phyloP scores from a whole-genome alignment of 140 eudicot genomes.

The Flaveria floridana region DNA sequence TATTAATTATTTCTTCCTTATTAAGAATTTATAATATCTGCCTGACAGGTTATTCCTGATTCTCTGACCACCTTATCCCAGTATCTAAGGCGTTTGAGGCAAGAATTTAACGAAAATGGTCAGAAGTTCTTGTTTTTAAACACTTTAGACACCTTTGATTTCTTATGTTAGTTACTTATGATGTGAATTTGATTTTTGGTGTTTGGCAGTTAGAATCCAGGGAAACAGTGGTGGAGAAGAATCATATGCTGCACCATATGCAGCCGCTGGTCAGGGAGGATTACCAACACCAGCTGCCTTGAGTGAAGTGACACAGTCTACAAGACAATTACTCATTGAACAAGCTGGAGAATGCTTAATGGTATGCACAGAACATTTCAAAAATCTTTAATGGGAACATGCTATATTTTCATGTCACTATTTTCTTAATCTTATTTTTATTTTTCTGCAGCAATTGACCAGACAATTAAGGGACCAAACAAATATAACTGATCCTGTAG shows the following conservation, averaged over 20 bases:
- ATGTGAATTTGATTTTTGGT: slow-evolving; percentile 29
- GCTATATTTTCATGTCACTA: slow-evolving; percentile 7
- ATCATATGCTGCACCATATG: slow-evolving; percentile 33
- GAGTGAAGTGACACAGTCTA: slow-evolving; percentile 63
- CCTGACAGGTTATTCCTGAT: slow-evolving; percentile 80
- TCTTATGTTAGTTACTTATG: not conserved
- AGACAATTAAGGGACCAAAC: slow-evolving; percentile 53
- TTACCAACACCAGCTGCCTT: slow-evolving; percentile 70
- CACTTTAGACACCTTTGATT: not conserved
- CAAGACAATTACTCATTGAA: slow-evolving; percentile 64
- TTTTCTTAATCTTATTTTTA: not conserved
- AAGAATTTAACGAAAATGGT: slow-evolving; percentile 65
- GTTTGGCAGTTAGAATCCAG: slow-evolving; percentile 46
- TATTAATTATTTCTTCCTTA: slow-evolving; percentile 7
- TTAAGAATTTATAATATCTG: not conserved
- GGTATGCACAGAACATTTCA: slow-evolving; percentile 41
- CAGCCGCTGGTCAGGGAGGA: slow-evolving; percentile 45
- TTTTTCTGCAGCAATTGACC: slow-evolving; percentile 61
- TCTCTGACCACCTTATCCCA: slow-evolving; percentile 79
- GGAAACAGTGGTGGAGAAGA: slow-evolving; percentile 39
- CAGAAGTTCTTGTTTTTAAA: slow-evolving; percentile 23
- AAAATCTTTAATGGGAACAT: not conserved
- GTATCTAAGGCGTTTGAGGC: slow-evolving; percentile 64
- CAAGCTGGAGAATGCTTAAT: slow-evolving; percentile 65
- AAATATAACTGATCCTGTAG: slow-evolving; percentile 50